Percentiles rank a stretch among this genome's conserved stretches.
phyloP scores from a whole-genome alignment of 768 basidiomycete genomes.

The Rhodotorula toruloides region DNA sequence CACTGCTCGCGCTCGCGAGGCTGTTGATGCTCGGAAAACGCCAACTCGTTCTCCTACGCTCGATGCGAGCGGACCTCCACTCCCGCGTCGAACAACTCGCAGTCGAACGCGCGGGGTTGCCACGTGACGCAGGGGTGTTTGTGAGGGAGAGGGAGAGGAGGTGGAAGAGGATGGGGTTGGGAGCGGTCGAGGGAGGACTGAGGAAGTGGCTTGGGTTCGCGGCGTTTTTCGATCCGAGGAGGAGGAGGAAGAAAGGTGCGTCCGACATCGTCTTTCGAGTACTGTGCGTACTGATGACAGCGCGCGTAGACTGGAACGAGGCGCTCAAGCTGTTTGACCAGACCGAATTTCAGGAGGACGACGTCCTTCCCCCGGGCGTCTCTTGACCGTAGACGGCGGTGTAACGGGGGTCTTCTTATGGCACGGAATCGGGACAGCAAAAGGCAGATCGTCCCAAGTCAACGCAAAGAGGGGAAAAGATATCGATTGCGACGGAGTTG shows the following conservation, averaged over 20 bases:
- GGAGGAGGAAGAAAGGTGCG: slow-evolving; percentile 38
- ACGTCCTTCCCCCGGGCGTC: no score
- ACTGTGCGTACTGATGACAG: no score
- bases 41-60: slow-evolving; percentile 56
- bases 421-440: no score
- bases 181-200: slow-evolving; percentile 12
- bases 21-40: slow-evolving; percentile 61
- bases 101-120: slow-evolving; percentile 34
- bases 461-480: no score
- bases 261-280: not conserved
- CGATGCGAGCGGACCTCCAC: slow-evolving; percentile 54
- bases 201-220: not conserved
- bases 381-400: no score
- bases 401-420: no score
- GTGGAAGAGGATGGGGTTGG: slow-evolving; percentile 22
- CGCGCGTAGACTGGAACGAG: slow-evolving; percentile 33
- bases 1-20: slow-evolving; percentile 59
- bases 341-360: slow-evolving; percentile 28
- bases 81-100: slow-evolving; percentile 26
- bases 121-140: slow-evolving; percentile 25
- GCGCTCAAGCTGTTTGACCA: slow-evolving; percentile 32
- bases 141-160: slow-evolving; percentile 13
- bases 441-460: no score
- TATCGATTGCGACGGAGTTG: no score
- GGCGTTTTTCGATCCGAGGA: slow-evolving; percentile 27